A percentile compares a stretch with the other conserved stretches of the same genome.
phyloP scores from a whole-genome alignment of 2,329 filamentous ascomycete species.

The Trichoderma sp. region DNA sequence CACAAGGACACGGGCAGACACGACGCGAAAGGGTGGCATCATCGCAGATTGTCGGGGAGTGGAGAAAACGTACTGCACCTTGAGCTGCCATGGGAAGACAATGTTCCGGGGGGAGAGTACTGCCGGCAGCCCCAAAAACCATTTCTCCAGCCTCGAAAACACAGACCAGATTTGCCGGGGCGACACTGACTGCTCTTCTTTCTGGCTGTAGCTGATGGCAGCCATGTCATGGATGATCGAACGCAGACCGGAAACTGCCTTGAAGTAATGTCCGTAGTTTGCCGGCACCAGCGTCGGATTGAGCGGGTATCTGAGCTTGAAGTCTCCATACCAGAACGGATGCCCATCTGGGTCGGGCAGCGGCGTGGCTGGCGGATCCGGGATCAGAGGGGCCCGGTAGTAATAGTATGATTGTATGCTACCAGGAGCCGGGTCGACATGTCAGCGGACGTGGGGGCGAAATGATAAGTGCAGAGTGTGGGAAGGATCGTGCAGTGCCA shows the following conservation, averaged over 20 bases:
- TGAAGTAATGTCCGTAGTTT: conserved; percentile 36
- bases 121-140: conserved; percentile 34
- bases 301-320: conserved; percentile 39
- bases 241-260: conserved; percentile 35
- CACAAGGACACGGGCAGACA: too few relatives aligned
- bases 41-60: neutral
- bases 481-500: neutral
- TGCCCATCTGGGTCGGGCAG: conserved; percentile 34
- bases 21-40: too few relatives aligned
- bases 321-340: conserved; percentile 38
- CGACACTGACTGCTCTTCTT: conserved; percentile 1
- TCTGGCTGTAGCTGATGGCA: neutral
- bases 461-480: too few relatives aligned
- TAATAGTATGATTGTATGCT: conserved; percentile 23
- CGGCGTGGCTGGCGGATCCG: conserved; percentile 34
- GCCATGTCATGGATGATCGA: conserved; percentile 39
- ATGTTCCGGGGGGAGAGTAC: conserved; percentile 34
- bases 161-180: conserved; percentile 28
- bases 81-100: conserved; percentile 38
- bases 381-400: conserved; percentile 33
- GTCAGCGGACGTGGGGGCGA: neutral
- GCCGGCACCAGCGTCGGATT: conserved; percentile 31
- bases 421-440: neutral
- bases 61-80: conserved; percentile 37
- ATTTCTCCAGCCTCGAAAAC: conserved; percentile 30